phyloP scores from a whole-genome alignment of 345 rosid genomes.

The Lepidium sativum region DNA sequence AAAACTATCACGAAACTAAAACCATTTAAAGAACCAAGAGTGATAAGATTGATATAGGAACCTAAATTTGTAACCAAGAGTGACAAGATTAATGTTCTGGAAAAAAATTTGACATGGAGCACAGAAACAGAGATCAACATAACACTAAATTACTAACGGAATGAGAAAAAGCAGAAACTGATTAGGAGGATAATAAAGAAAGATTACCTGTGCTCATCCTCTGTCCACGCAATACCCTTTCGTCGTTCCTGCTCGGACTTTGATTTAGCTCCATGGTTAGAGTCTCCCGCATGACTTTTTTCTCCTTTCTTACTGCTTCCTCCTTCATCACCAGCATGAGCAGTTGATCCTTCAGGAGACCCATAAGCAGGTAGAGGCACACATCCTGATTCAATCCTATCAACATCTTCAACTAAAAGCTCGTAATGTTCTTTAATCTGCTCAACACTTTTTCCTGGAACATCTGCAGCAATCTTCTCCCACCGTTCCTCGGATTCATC shows the following conservation, averaged over 20 bases:
- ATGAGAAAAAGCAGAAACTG: conserved; percentile 6
- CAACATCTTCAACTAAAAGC: conserved; percentile 71
- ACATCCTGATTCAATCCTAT: conserved; percentile 75
- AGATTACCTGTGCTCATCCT: conserved; percentile 83
- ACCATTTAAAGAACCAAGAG: not conserved
- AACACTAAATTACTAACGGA: not conserved
- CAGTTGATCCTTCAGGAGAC: conserved; percentile 50
- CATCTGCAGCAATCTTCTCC: conserved; percentile 71
- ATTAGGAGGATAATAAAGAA: conserved; percentile 5
- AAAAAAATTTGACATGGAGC: not conserved
- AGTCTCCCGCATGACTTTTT: conserved; percentile 44
- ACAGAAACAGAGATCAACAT: not conserved
- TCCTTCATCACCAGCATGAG: conserved; percentile 66
- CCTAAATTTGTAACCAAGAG: not conserved
- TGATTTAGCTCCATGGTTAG: conserved; percentile 75
- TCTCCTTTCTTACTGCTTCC: conserved; percentile 61
- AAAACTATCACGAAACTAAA: not conserved
- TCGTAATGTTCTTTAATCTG: conserved; percentile 79
- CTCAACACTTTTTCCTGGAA: conserved; percentile 70
- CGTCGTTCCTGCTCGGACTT: conserved; percentile 93
- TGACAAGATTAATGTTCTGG: not conserved
- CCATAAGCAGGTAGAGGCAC: conserved; percentile 73
- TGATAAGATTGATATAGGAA: not conserved
- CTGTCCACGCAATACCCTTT: conserved; percentile 98
- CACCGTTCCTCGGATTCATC: conserved; percentile 55